A percentile compares a stretch with the other conserved stretches of the same genome.
Evolutionary conservation across 495 filamentous ascomycete genomes (phyloP).

Genomic region (Neurospora sp.): DNA sequence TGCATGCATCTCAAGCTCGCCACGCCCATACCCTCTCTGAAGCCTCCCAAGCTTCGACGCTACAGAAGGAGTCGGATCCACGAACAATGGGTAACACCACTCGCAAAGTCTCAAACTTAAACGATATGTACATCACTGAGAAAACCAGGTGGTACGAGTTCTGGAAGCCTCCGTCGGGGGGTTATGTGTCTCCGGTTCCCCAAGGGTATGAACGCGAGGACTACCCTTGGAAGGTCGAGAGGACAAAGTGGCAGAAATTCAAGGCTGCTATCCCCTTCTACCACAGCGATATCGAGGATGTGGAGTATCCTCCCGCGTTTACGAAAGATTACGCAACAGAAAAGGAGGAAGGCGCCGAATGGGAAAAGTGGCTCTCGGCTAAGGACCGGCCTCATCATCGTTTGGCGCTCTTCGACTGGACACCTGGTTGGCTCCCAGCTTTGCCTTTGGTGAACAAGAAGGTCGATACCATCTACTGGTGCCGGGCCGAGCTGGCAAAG

Average conservation of each 20-base stretch:
- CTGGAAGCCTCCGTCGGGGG: slow-evolving; percentile 44
- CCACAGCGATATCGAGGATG: slow-evolving; percentile 21
- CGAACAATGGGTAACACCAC: slow-evolving; percentile 32
- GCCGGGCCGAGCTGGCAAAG: slow-evolving; percentile 76
- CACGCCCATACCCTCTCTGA: slow-evolving; percentile 27
- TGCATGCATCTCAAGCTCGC: slow-evolving; percentile 10
- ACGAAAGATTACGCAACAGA: slow-evolving; percentile 54
- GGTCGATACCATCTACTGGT: slow-evolving; percentile 90
- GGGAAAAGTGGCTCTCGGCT: slow-evolving; percentile 71
- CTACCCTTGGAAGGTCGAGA: slow-evolving; percentile 29
- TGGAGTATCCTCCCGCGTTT: slow-evolving; percentile 62
- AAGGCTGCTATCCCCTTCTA: slow-evolving; percentile 33
- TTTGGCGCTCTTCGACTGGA: slow-evolving; percentile 65
- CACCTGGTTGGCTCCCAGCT: slow-evolving; percentile 63
- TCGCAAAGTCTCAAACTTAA: slow-evolving; percentile 31
- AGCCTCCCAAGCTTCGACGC: slow-evolving; percentile 23
- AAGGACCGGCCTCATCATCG: slow-evolving; percentile 82
- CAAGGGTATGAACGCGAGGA: slow-evolving; percentile 35
- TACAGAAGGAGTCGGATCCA: slow-evolving; percentile 22
- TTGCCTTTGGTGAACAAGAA: slow-evolving; percentile 78
- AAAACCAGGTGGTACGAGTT: slow-evolving; percentile 42
- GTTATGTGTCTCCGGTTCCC: slow-evolving; percentile 43
- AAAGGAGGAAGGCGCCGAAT: slow-evolving; percentile 61
- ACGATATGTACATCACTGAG: slow-evolving; percentile 32
- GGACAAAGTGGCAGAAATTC: slow-evolving; percentile 36